Evolutionary conservation across 495 filamentous ascomycete genomes (phyloP), one percentile per base, ranked within the genome.

Genomic region (Thermochaetoides thermophila): DNA sequence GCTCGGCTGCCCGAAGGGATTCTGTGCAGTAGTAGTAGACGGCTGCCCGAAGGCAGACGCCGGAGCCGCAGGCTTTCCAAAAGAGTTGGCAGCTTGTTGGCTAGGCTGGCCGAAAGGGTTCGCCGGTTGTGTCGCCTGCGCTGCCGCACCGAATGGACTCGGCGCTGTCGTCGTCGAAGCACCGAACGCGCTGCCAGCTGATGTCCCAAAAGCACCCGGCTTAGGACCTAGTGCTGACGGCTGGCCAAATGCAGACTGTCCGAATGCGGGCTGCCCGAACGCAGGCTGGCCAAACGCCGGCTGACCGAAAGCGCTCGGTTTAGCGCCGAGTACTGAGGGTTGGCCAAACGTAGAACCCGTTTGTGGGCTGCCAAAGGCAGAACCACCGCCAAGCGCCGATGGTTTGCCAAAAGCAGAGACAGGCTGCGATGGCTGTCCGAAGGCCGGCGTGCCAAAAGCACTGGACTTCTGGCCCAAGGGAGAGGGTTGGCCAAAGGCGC

Each of bases 401-500:
- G 63, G 38, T 34, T 65, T 59, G 0, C 56, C 59, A 44, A 65
- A 61, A 26, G 48, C 49, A 10, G 57, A 43, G 1, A 51, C 33
- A 26, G 46, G 35, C n/a, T n/a, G n/a, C n/a, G n/a, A n/a, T n/a
- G n/a, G n/a, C n/a, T n/a, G n/a, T n/a, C n/a, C n/a, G 10, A 52
- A 36, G 27, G 59, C 48, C 9, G 63, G 46, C 10, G 46, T 25
- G 11, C 52, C 55, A 22, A 66, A 66, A 1, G 60, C 48, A 27
- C 46, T 63, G 3, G 59, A 50, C 30, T 51, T 54, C 31, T 53
- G 53, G 17, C 61, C 60, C 13, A 64, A 20, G 0, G 48, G 33
- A 10, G 55, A 48, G 26, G 61, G 53, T 27, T 69, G 64, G 12
- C 66, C 65, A 37, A 69, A 66, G 1, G 50, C 42, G 20, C 44